A percentile compares a stretch with the other conserved stretches of the same genome.
Evolutionary conservation across 257 asterid genomes (phyloP).

Genomic region (Prunella vulgaris): DNA sequence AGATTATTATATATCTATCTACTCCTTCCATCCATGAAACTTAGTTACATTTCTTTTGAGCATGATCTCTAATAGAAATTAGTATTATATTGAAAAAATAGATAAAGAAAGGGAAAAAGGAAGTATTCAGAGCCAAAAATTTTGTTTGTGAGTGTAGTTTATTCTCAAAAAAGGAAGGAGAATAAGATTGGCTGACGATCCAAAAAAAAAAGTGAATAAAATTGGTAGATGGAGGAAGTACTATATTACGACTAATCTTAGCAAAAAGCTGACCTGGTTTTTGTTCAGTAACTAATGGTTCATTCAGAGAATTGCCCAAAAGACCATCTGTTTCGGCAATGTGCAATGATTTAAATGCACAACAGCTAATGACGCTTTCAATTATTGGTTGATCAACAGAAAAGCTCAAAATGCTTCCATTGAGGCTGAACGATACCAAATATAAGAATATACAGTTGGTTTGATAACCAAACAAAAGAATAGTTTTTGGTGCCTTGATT

Average conservation of each 20-base stretch:
- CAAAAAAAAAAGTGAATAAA: too few relatives aligned
- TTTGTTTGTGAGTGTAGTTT: too few relatives aligned
- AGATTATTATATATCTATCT: not conserved
- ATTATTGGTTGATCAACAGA: not conserved
- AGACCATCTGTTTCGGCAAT: not conserved
- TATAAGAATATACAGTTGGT: conserved; percentile 14
- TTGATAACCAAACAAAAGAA: conserved; percentile 5
- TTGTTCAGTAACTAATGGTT: not conserved
- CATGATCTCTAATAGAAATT: too few relatives aligned
- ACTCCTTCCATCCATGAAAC: too few relatives aligned
- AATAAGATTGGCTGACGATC: too few relatives aligned
- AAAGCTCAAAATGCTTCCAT: not conserved
- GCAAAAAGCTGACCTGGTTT: not conserved
- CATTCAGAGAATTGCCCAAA: not conserved
- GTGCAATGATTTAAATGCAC: not conserved
- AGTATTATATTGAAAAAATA: too few relatives aligned
- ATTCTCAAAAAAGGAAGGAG: too few relatives aligned
- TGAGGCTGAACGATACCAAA: conserved; percentile 10
- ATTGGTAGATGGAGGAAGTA: too few relatives aligned
- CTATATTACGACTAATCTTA: not conserved
- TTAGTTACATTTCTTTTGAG: too few relatives aligned
- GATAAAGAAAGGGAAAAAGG: too few relatives aligned
- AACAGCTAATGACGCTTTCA: not conserved
- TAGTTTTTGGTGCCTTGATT: not conserved
- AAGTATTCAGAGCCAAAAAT: too few relatives aligned